Evolutionary conservation across 2,329 filamentous ascomycete genomes (phyloP), one percentile per base, ranked within the genome.

Genomic region (Lecanicillium sp.): DNA sequence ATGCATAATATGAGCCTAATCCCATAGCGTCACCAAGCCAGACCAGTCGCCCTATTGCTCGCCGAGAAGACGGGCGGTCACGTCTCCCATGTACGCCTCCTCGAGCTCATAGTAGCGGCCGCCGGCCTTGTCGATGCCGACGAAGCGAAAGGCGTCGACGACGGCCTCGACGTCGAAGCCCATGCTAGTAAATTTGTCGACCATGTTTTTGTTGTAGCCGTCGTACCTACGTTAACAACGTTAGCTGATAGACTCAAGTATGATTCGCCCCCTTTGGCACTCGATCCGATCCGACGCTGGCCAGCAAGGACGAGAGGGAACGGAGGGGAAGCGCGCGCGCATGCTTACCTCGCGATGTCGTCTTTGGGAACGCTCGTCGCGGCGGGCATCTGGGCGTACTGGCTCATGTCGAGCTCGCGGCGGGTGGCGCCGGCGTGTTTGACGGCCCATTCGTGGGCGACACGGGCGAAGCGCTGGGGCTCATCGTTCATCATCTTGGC

Each of bases 381-480:
- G 49, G 73, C 67, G 45, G 71, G 69, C 21, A 75, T 69, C 56
- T 80, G 79, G 55, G 73, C 74, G 49, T 78, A 68, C 30, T 66
- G 62, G 19, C 57, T 62, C 7, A 62, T 54, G 39, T 72, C 63
- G 10, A 68, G 55, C 2, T 70, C 61, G 29, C 56, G 66, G 23
- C 60, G 60, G 3, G 87, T 87, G 14, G 93, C 93, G 26, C 84
- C 81, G 2, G 91, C 93, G 64, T 90, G 80, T 57, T 80, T 78
- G 37, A 94, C 80, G 3, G 93, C 88, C 93, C 93, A 98, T 55
- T 96, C 87, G 53, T 90, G 82, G 1, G 93, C 93, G 55, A 86
- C 84, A 54, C 81, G 77, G 47, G 87, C 82, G 60, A 96, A 97
- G 49, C 83, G 80, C 40, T 86, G 80, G 0, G 88, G 89, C 39